Evolutionary conservation across 176 grass and related monocot species (phyloP).

Genomic region (Musa schizocarpa): DNA sequence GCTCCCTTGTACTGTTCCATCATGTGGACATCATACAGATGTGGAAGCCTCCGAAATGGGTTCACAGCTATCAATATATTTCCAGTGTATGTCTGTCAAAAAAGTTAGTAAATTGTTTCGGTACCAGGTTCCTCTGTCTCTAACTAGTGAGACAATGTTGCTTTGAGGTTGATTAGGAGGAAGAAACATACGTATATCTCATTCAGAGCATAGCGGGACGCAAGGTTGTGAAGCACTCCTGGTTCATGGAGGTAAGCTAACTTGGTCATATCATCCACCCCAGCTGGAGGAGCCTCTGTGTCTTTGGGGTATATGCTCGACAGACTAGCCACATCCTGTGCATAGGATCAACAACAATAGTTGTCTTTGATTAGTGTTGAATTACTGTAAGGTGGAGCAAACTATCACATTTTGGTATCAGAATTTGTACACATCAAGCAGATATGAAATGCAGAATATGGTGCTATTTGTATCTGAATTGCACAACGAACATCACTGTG

Average conservation of each 20-base stretch:
- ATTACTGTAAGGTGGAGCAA: too few species aligned
- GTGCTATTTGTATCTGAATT: too few species aligned
- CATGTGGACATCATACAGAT: conserved; percentile 87
- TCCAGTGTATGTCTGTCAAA: conserved; percentile 74
- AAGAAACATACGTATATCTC: conserved; percentile 74
- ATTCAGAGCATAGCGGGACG: conserved; percentile 56
- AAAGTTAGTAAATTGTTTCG: conserved; percentile 1
- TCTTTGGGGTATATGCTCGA: conserved; percentile 83
- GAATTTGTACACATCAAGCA: too few species aligned
- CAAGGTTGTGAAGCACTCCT: conserved; percentile 66
- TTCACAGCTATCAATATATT: conserved; percentile 98
- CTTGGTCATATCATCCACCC: conserved; percentile 98
- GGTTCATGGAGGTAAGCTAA: conserved; percentile 93
- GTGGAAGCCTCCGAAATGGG: conserved; percentile 71
- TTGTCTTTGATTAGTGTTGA: too few species aligned
- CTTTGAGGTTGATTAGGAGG: neutral
- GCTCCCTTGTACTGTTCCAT: conserved; percentile 97
- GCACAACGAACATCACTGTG: too few species aligned
- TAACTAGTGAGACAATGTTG: neutral
- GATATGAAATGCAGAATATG: too few species aligned
- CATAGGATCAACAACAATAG: neutral
- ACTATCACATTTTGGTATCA: too few species aligned
- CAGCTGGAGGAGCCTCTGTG: conserved; percentile 63
- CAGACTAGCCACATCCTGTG: conserved; percentile 55
- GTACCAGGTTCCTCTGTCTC: neutral